A percentile compares a stretch with the other conserved stretches of the same genome.
These are phyloP conservation scores for Populus alba DNA, from an alignment of 345 rosid species.

Conservation along the genomic window DNA sequence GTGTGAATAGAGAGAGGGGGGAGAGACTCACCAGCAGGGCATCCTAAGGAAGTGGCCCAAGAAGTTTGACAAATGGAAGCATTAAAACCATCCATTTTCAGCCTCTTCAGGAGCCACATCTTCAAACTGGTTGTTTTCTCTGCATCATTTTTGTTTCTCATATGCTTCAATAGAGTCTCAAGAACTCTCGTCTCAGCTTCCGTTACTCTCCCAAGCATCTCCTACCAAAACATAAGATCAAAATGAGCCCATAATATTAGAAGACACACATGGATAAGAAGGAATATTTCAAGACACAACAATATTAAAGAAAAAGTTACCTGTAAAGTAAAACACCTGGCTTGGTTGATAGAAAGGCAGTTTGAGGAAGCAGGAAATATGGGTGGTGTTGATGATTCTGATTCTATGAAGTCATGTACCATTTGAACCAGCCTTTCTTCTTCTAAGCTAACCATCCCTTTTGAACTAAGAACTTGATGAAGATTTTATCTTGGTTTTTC, in stretches of 20 bases:
- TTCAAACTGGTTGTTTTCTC: slow-evolving; percentile 24
- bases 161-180: slow-evolving; percentile 34
- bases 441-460: slow-evolving; percentile 31
- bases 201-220: slow-evolving; percentile 29
- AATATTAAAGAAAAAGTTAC: slow-evolving; percentile 12
- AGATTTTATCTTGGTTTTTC: not conserved
- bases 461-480: not conserved
- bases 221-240: slow-evolving; percentile 23
- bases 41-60: slow-evolving; percentile 47
- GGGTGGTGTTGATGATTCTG: slow-evolving; percentile 32
- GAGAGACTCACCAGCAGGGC: slow-evolving; percentile 42
- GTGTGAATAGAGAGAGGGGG: not conserved
- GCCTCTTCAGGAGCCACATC: slow-evolving; percentile 41
- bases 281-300: not conserved
- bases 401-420: slow-evolving; percentile 60
- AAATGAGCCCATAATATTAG: not conserved
- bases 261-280: not conserved
- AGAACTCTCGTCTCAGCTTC: slow-evolving; percentile 34
- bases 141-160: slow-evolving; percentile 27
- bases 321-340: slow-evolving; percentile 30
- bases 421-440: slow-evolving; percentile 51
- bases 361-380: slow-evolving; percentile 18
- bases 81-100: slow-evolving; percentile 44
- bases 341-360: slow-evolving; percentile 14
- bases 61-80: slow-evolving; percentile 50